Base-by-base conservation (phyloP, 352 stramenopile species). In the Globisporangium solare region DNA sequence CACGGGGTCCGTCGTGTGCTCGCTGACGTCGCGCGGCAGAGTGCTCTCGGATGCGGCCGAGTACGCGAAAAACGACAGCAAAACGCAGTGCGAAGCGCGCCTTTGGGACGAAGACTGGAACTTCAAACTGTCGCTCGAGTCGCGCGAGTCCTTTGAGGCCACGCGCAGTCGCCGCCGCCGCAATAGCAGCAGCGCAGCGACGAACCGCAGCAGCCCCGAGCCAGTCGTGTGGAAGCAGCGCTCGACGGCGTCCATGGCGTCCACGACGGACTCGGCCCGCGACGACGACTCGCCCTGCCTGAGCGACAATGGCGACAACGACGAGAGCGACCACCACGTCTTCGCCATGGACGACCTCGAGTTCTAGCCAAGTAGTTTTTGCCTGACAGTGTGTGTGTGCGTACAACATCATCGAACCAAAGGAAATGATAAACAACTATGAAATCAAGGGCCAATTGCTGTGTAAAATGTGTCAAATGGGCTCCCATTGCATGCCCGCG, bases 311-410 rank as follows among this genome's bases (percentile, higher is more conserved):
- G 62, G 54, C 11, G 51, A 56, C 0, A 56, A 73, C 20, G 62
- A 64, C 35, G 66, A 27, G 7, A 54, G 66, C 24, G 39, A 47
- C 7, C 55, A 59, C 2, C 53, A 76, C 45, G 65, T 89, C 20
- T 89, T 89, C 46, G 70, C 73, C 56, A 89, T 89, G 79, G 79
- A 88, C 58, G 74, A 89, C 32, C 58, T 89, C 24, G 83, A 66
- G 71, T 35, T 1, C 45, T 24, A 15, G 27, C 11, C n/a, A 45
- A 15, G 8, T 24, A 20, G 11, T 10, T 10, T 14, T 51, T 31
- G 24, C 24, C 24, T 6, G 6, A 31, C 6, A 6, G 27, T 35
- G 27, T 35, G 27, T 35, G 27, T 27, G 24, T 27, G 24, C 5
- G 5, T 27, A 35, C 27, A 11, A 35, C 27, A 35, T 27, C 24